Conservation (phyloP, 495 filamentous ascomycete genomes). For the Aspergillus cavernicola region DNA sequence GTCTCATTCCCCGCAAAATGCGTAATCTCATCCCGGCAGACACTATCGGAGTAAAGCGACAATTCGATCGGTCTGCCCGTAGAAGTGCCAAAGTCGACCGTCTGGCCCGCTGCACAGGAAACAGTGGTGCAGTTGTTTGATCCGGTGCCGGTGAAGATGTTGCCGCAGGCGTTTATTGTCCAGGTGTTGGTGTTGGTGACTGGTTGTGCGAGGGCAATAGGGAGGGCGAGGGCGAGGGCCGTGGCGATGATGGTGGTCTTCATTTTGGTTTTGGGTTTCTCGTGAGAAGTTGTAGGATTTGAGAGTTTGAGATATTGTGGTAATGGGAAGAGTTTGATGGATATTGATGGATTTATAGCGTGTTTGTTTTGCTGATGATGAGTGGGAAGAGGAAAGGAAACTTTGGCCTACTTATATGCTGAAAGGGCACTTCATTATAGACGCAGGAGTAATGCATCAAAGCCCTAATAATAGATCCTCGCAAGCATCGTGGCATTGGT, state of each 20-base stretch:
- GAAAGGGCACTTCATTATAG: too few relatives aligned
- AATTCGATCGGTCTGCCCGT: not conserved
- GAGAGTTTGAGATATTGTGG: not conserved
- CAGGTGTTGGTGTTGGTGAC: not conserved
- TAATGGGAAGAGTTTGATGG: not conserved
- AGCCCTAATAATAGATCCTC: too few relatives aligned
- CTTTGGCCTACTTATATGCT: too few relatives aligned
- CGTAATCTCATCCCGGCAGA: not conserved
- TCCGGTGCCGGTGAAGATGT: not conserved
- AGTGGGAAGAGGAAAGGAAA: not conserved
- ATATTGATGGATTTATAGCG: not conserved
- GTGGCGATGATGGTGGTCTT: not conserved
- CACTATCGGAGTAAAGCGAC: not conserved
- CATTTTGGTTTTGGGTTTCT: not conserved
- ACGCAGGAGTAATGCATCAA: too few relatives aligned
- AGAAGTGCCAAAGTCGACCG: not conserved
- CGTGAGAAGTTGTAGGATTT: not conserved
- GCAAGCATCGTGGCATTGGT: too few relatives aligned
- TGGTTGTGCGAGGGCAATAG: not conserved
- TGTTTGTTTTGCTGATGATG: not conserved
- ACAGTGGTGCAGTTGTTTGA: not conserved
- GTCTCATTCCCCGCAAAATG: not conserved
- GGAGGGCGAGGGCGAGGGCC: not conserved
- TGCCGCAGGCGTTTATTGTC: not conserved
- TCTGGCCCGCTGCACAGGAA: not conserved